A percentile compares a stretch with the other conserved stretches of the same genome.
These are phyloP conservation scores for Bryoerythrophyllum caledonicum DNA, from an alignment of 225 moss, liverwort and hornwort species.

Conservation along the genomic window DNA sequence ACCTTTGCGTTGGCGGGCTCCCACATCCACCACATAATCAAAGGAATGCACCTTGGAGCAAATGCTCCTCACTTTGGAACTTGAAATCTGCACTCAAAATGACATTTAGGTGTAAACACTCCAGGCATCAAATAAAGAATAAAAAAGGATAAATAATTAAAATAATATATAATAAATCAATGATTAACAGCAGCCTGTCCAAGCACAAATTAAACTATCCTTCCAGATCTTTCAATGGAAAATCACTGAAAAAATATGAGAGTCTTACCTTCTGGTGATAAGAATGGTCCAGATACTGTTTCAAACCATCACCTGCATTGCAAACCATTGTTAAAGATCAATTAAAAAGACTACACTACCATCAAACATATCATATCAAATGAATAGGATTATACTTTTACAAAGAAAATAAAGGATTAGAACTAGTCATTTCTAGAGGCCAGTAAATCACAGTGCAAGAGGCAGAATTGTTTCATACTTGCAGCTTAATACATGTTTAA, in stretches of 20 bases:
- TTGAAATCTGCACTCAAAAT: slow-evolving; percentile 21
- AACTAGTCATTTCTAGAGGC: not conserved
- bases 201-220: not conserved
- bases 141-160: too few species aligned
- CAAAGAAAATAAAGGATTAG: not conserved
- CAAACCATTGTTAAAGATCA: not conserved
- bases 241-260: not conserved
- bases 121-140: not conserved
- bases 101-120: not conserved
- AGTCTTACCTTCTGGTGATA: slow-evolving; percentile 22
- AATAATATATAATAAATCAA: not conserved
- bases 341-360: not conserved
- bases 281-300: slow-evolving; percentile 6
- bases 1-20: slow-evolving; percentile 14
- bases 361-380: too few species aligned
- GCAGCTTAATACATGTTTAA: too few species aligned
- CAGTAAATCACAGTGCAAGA: not conserved
- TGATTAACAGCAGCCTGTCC: not conserved
- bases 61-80: slow-evolving; percentile 14
- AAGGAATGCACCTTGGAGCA: slow-evolving; percentile 4
- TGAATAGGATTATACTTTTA: not conserved
- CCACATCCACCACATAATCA: slow-evolving; percentile 19
- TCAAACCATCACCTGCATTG: slow-evolving; percentile 20
- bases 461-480: not conserved
- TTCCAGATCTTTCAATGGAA: not conserved